phyloP scores from a whole-genome alignment of 495 filamentous ascomycete species.

The Diplogelasinospora grovesii region DNA sequence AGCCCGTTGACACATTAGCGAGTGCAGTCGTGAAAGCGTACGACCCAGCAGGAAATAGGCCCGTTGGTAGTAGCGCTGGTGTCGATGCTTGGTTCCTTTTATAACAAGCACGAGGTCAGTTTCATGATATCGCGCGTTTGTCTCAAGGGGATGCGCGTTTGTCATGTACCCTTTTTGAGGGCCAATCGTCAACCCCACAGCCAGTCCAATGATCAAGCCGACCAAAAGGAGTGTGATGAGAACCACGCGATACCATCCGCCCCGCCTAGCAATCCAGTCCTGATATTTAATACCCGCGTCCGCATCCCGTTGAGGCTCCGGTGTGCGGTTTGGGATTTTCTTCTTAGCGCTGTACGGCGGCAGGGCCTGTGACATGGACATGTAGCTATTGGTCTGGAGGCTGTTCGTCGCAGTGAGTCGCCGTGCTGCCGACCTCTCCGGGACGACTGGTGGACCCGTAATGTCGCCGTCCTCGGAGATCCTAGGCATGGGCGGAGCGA shows the following conservation, averaged over 20 bases:
- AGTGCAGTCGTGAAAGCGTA: conserved; percentile 51
- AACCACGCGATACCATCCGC: conserved; percentile 35
- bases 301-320: neutral
- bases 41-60: conserved; percentile 46
- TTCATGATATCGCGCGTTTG: no score
- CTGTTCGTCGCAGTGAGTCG: conserved; percentile 4
- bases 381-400: neutral
- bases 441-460: conserved; percentile 5
- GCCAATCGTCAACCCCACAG: conserved; percentile 38
- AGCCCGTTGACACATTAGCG: conserved; percentile 37
- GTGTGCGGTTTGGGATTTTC: neutral
- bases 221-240: conserved; percentile 24
- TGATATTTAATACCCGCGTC: conserved; percentile 2
- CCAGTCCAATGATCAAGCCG: conserved; percentile 32
- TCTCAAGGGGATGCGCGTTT: neutral
- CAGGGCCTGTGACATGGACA: no score
- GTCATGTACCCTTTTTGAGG: conserved; percentile 27
- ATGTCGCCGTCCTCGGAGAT: conserved; percentile 13
- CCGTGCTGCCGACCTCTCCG: conserved; percentile 9
- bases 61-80: conserved; percentile 2
- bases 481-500: conserved; percentile 14
- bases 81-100: neutral
- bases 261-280: conserved; percentile 17
- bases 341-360: neutral
- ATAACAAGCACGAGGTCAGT: neutral